These are phyloP conservation scores for Aphanomyces invadans DNA, from an alignment of 352 stramenopile genomes.

Conservation along the genomic window DNA sequence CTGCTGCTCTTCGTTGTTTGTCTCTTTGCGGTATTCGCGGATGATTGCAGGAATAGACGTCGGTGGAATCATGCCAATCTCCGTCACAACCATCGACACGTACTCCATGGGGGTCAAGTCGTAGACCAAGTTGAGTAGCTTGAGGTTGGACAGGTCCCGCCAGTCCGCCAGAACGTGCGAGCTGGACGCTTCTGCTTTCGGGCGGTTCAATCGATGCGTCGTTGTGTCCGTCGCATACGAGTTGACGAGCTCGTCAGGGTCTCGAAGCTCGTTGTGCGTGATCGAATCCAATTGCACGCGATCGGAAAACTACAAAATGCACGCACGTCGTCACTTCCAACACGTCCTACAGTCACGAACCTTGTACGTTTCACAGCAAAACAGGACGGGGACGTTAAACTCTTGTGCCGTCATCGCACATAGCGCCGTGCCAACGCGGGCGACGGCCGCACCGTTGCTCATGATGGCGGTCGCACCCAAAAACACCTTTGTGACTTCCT, in stretches of 20 bases:
- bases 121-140: constrained; percentile 87
- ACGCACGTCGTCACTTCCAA: background rate
- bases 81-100: constrained; percentile 95
- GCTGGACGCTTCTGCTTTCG: constrained; percentile 32
- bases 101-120: constrained; percentile 96
- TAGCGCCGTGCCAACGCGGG: constrained; percentile 86
- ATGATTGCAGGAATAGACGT: constrained; percentile 96
- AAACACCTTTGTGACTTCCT: constrained; percentile 93
- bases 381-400: constrained; percentile 92
- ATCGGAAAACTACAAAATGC: constrained; percentile 60
- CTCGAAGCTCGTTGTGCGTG: constrained; percentile 95
- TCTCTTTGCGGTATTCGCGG: constrained; percentile 84
- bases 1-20: constrained; percentile 21
- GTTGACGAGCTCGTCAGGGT: constrained; percentile 84
- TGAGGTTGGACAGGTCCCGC: constrained; percentile 60
- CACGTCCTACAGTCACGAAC: constrained; percentile 34
- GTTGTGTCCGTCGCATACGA: constrained; percentile 40
- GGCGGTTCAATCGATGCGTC: constrained; percentile 16
- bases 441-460: constrained; percentile 91
- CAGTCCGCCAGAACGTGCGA: constrained; percentile 75
- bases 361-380: constrained; percentile 99
- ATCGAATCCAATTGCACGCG: constrained; percentile 97
- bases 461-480: constrained; percentile 92
- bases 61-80: constrained; percentile 96
- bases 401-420: constrained; percentile 89